phyloP scores from a whole-genome alignment of 2,329 filamentous ascomycete genomes.

The Beauveria pseudobassiana region DNA sequence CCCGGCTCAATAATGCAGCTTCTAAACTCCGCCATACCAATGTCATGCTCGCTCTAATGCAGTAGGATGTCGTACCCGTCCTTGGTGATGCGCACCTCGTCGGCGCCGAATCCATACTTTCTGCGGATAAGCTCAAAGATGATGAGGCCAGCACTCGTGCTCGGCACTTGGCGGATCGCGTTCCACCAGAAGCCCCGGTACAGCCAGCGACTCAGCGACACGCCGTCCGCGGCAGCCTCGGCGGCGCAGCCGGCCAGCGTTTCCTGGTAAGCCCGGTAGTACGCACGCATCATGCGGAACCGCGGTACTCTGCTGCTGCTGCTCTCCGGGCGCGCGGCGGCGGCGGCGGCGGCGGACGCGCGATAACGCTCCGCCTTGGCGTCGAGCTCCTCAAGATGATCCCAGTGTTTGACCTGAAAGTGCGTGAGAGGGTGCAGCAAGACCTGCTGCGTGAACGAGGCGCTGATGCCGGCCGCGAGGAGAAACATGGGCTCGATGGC shows the following conservation, averaged over 20 bases:
- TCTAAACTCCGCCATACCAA: neutral
- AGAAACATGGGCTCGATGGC: conserved; percentile 67
- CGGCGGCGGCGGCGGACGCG: conserved; percentile 21
- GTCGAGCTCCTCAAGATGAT: conserved; percentile 65
- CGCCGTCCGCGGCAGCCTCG: conserved; percentile 48
- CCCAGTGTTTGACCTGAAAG: conserved; percentile 66
- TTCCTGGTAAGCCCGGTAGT: conserved; percentile 64
- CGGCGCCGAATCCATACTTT: conserved; percentile 59
- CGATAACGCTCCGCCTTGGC: conserved; percentile 44
- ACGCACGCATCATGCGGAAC: conserved; percentile 53
- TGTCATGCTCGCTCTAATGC: conserved; percentile 19
- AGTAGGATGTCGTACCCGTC: conserved; percentile 68
- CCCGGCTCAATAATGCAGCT: neutral
- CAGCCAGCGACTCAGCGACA: conserved; percentile 54
- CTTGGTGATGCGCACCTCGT: conserved; percentile 56
- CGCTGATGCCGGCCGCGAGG: conserved; percentile 59
- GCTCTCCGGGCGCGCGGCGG: conserved; percentile 21
- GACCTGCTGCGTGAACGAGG: conserved; percentile 60
- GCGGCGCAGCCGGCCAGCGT: conserved; percentile 54
- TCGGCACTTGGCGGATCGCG: conserved; percentile 66
- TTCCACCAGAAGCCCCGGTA: conserved; percentile 67
- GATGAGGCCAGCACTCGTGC: conserved; percentile 68
- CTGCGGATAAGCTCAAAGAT: conserved; percentile 70
- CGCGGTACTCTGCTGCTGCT: conserved; percentile 22
- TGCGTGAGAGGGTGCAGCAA: conserved; percentile 65